Evolutionary conservation across 805 yeast species (phyloP), one percentile per base, ranked within the genome.

Genomic region (Dipodascus geniculatus): DNA sequence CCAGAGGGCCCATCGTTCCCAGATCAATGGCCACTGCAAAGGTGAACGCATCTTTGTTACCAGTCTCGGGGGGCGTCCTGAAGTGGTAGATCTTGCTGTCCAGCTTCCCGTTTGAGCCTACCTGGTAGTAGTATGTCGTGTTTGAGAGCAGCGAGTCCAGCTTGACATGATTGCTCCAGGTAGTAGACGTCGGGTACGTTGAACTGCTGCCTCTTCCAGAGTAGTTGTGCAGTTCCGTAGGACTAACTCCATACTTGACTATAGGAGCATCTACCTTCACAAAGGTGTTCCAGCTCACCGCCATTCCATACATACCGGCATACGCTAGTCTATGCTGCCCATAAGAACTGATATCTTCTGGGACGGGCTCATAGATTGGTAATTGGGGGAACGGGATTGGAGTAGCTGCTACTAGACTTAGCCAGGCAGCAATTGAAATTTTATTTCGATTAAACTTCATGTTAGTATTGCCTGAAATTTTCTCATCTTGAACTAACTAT

Each of bases 361-460:
- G 4, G 19, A 38, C 17, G 14, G 44, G 44, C 20, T 38, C 44
- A 38, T 38, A 38, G 14, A 38, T 38, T 3, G 44, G 44, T 38
- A 38, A 17, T 28, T 28, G 33, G 14, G 44, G 44, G 4, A 17
- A 14, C 14, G 44, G 44, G 14, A 38, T 16, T n/a, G 44, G 44
- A 6, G 20, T 3, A n/a, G 44, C 44, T 38, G 44, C 44, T 6
- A 38, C 20, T 38, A 22, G n/a, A 11, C 22, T 22, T n/a, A 17
- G 3, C 42, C 24, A 31, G 38, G 22, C 22, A 72, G 58, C 74
- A 75, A 3, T 61, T 72, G 2, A 68, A 28, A 28, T 6, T 28
- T 28, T 28, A 11, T 28, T 6, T 11, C 33, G 11, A 28, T 28
- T 28, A 28, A 28, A 11, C 11, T 28, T 28, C 33, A 28, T 28